These are phyloP conservation scores for Aspergillus jensenii DNA, from an alignment of 2,329 filamentous ascomycete species.

Conservation along the genomic window DNA sequence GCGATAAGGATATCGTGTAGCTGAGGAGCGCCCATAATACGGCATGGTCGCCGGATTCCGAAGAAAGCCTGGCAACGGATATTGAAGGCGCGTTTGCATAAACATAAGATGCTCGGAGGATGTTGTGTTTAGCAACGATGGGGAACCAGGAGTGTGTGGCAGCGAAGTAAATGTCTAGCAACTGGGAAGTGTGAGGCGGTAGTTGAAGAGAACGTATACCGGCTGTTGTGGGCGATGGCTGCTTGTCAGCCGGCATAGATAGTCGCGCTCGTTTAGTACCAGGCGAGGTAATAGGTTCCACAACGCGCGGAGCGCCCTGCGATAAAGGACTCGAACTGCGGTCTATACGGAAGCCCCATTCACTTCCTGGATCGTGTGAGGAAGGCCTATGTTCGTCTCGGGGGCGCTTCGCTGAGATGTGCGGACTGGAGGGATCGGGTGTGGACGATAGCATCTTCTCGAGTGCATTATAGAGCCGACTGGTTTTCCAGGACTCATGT, in stretches of 20 bases:
- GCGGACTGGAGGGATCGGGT: slow-evolving; percentile 25
- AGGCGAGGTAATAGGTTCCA: slow-evolving; percentile 26
- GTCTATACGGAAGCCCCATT: slow-evolving; percentile 35
- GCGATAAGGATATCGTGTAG: slow-evolving; percentile 40
- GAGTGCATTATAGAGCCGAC: slow-evolving; percentile 37
- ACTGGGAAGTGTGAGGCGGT: slow-evolving; percentile 51
- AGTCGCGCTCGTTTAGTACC: slow-evolving; percentile 29
- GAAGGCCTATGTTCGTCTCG: slow-evolving; percentile 31
- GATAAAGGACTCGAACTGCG: slow-evolving; percentile 28
- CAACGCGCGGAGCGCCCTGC: slow-evolving; percentile 30
- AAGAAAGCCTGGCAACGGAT: slow-evolving; percentile 25
- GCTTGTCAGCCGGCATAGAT: slow-evolving; percentile 19
- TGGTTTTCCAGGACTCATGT: slow-evolving; percentile 47
- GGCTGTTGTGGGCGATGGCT: slow-evolving; percentile 2
- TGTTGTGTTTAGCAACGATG: slow-evolving; percentile 57
- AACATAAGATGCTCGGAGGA: slow-evolving; percentile 57
- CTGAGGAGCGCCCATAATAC: slow-evolving; percentile 46
- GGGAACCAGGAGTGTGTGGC: slow-evolving; percentile 61
- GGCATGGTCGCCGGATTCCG: slow-evolving; percentile 44
- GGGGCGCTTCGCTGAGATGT: slow-evolving; percentile 32
- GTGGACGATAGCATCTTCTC: slow-evolving; percentile 43
- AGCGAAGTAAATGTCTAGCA: slow-evolving; percentile 59
- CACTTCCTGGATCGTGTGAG: slow-evolving; percentile 14
- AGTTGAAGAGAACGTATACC: slow-evolving; percentile 33
- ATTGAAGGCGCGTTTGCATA: slow-evolving; percentile 47